Conservation (phyloP, 257 asterid genomes). For the Salvia miltiorrhiza region DNA sequence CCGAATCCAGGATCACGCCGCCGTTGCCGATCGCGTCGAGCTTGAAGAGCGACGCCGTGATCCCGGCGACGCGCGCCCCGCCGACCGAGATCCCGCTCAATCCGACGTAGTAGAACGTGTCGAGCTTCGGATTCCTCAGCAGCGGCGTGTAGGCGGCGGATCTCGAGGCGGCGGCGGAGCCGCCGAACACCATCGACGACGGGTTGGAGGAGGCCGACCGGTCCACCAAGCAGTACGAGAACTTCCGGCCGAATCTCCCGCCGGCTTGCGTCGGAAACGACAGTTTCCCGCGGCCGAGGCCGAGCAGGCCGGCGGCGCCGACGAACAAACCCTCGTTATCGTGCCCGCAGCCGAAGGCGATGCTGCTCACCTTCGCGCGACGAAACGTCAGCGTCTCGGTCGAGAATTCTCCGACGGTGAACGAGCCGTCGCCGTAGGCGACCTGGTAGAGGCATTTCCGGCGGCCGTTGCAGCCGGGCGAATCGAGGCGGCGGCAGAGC, state of each 20-base stretch:
- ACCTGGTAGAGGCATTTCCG: constrained; percentile 28
- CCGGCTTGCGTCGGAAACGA: constrained; percentile 65
- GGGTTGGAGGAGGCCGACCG: constrained; percentile 55
- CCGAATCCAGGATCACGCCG: constrained; percentile 84
- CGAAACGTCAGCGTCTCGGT: constrained; percentile 77
- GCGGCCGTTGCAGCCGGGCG: constrained; percentile 54
- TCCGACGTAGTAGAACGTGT: constrained; percentile 76
- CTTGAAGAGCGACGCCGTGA: constrained; percentile 50
- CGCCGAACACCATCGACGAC: constrained; percentile 62
- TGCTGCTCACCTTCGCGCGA: constrained; percentile 32
- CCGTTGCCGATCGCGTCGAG: constrained; percentile 59
- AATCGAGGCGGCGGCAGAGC: constrained; percentile 43
- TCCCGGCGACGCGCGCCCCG: constrained; percentile 52
- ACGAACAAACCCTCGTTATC: constrained; percentile 60
- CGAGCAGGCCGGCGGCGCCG: constrained; percentile 68
- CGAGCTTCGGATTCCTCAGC: constrained; percentile 57
- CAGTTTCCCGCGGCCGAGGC: constrained; percentile 62
- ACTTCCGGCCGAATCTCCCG: constrained; percentile 58
- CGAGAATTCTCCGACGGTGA: constrained; percentile 54
- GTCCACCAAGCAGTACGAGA: constrained; percentile 77
- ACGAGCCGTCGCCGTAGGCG: constrained; percentile 74
- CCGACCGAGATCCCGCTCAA: constrained; percentile 76
- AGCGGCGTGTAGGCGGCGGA: constrained; percentile 66
- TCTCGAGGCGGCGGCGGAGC: constrained; percentile 31
- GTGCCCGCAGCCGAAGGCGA: constrained; percentile 82